Base-by-base conservation (phyloP, 768 basidiomycete species). In the Rhodocollybia butyracea region DNA sequence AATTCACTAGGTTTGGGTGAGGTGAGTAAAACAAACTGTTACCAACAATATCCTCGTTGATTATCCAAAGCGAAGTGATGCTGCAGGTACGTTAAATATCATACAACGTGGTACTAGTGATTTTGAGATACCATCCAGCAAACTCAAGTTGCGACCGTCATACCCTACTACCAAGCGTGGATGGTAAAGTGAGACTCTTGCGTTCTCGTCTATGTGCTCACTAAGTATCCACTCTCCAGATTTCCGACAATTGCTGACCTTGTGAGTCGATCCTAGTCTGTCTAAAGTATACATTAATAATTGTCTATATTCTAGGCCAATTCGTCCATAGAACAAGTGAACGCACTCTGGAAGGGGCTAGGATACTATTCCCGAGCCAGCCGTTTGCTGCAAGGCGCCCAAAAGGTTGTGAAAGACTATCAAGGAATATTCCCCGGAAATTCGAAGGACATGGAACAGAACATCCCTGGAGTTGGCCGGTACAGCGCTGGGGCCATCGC, bases 141-240 rank as follows among this genome's bases (percentile, higher is more conserved):
- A 70, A 98, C 95, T 0, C 94, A 96, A 68, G 94, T 97, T 31
- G 79, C 72, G 4, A 94, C 93, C 1, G 94, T 96, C n/a, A 93
- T 95, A 61, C 90, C 90, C 1, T 98, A 97, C 70, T 98, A 91
- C 69, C 85, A 82, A 51, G 79, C 80, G 22, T 98, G 94, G 94
- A 91, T 95, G 79, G 73, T 76, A 61, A 86, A 77, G 90, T 91
- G 59, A 57, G 81, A 73, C 39, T 21, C 45, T 46, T 8, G 11
- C n/a, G 5, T 41, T 11, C 10, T 10, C 52, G 6, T 30, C 30
- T 42, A 27, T 32, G 27, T 41, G 27, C 26, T 54, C 54, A 42
- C 32, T 57, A 55, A 31, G 58, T 45, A 21, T 26, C 15, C 19
- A 29, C 59, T 24, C 12, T 56, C 34, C 57, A 91, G 89, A 64